Conservation (phyloP, 2,329 filamentous ascomycete species). For the Cladophialophora carrionii region DNA sequence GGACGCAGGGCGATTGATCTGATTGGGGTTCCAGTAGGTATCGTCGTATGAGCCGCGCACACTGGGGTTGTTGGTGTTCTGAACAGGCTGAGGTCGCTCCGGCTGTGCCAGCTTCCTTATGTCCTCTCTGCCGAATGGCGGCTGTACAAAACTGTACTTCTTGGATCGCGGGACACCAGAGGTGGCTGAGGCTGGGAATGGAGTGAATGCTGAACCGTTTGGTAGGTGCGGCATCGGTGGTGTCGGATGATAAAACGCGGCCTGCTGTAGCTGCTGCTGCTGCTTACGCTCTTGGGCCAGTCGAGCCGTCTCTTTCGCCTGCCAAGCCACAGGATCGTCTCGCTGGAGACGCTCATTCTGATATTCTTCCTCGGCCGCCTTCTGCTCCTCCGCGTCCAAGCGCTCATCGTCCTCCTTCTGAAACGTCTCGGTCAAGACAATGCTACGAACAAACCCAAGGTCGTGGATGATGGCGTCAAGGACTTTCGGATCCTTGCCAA, state of each 20-base stretch:
- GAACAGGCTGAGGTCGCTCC: background rate
- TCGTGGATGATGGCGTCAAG: slow-evolving; percentile 58
- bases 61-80: background rate
- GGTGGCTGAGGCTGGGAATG: background rate
- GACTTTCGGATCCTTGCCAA: slow-evolving; percentile 63
- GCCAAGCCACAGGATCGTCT: slow-evolving; percentile 42
- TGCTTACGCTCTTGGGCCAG: background rate
- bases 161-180: background rate
- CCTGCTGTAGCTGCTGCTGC: slow-evolving; percentile 2
- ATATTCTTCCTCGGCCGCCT: slow-evolving; percentile 56
- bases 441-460: slow-evolving; percentile 45
- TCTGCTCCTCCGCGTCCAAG: slow-evolving; percentile 64
- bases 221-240: background rate
- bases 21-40: slow-evolving; percentile 15
- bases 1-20: background rate
- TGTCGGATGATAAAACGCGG: background rate
- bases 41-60: slow-evolving; percentile 17
- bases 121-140: slow-evolving; percentile 6
- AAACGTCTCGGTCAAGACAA: slow-evolving; percentile 72
- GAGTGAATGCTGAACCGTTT: background rate
- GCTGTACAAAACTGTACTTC: background rate
- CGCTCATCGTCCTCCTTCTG: slow-evolving; percentile 67
- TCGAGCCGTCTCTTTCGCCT: slow-evolving; percentile 19
- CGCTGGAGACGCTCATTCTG: slow-evolving; percentile 48
- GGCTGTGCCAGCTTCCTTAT: slow-evolving; percentile 1